These are phyloP conservation scores for Apiospora hydei DNA, from an alignment of 2,329 filamentous ascomycete genomes.

Conservation along the genomic window DNA sequence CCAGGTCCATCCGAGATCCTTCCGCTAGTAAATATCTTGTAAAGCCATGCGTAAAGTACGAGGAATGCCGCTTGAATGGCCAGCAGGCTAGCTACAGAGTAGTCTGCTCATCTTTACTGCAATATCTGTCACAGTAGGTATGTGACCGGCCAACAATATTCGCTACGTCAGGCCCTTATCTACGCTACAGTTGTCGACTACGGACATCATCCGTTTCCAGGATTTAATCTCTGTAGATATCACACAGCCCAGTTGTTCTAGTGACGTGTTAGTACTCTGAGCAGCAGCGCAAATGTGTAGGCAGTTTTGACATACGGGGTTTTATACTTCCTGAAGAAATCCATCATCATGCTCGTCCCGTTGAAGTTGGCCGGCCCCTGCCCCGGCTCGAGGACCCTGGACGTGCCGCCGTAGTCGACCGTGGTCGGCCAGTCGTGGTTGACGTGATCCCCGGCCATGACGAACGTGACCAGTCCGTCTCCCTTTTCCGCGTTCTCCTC, in stretches of 20 bases:
- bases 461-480: background rate
- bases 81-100: no score
- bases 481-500: background rate
- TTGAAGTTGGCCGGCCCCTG: conserved; percentile 24
- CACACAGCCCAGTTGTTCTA: background rate
- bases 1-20: no score
- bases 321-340: conserved; percentile 26
- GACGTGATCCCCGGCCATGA: conserved; percentile 15
- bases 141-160: no score
- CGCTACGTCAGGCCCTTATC: no score
- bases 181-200: no score
- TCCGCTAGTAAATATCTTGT: no score
- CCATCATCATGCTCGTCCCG: conserved; percentile 25
- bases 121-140: no score
- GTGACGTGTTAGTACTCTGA: background rate
- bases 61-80: no score
- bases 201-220: background rate
- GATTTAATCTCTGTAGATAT: conserved; percentile 3
- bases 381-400: conserved; percentile 17
- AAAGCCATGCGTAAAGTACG: no score
- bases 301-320: background rate
- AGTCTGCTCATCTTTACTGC: no score
- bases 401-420: conserved; percentile 18
- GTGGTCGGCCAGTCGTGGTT: conserved; percentile 27
- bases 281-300: background rate